phyloP scores from a whole-genome alignment of 139 green algal genomes.

The Dunaliella sp. region DNA sequence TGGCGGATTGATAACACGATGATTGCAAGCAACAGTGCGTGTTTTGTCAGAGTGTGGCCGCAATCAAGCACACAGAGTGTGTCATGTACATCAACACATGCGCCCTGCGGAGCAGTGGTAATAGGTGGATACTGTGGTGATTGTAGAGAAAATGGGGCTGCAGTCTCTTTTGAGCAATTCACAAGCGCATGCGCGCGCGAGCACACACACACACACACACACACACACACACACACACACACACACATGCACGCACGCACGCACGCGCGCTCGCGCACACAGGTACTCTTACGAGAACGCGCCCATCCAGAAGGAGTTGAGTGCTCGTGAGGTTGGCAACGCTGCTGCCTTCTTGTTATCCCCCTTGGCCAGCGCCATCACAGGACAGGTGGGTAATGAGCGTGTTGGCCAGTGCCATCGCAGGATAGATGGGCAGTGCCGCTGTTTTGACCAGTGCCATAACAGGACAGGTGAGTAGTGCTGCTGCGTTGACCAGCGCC shows the following conservation, averaged over 20 bases:
- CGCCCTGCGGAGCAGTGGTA: too few relatives aligned
- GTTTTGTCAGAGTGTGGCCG: too few relatives aligned
- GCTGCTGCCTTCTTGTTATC: constrained; percentile 91
- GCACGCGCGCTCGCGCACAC: background rate
- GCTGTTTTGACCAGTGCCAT: background rate
- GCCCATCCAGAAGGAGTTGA: constrained; percentile 93
- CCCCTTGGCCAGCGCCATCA: constrained; percentile 87
- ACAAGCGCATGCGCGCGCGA: background rate
- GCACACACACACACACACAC: background rate
- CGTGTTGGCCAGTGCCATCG: background rate
- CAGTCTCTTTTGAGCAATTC: too few relatives aligned
- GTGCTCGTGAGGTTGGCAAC: constrained; percentile 73
- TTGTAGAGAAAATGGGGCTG: too few relatives aligned
- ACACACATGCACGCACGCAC: background rate
- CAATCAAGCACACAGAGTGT: constrained; percentile 86
- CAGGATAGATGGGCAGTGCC: background rate
- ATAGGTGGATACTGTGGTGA: too few relatives aligned
- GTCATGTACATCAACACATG: constrained; percentile 85
- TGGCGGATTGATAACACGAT: too few relatives aligned
- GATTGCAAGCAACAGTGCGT: too few relatives aligned
- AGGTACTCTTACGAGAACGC: constrained; percentile 90
- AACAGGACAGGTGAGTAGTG: background rate
- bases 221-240: background rate
- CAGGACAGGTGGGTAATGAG: constrained; percentile 33
- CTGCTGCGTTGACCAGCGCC: background rate